Conservation (phyloP, 768 basidiomycete genomes). For the Boletus tylopilopsis region DNA sequence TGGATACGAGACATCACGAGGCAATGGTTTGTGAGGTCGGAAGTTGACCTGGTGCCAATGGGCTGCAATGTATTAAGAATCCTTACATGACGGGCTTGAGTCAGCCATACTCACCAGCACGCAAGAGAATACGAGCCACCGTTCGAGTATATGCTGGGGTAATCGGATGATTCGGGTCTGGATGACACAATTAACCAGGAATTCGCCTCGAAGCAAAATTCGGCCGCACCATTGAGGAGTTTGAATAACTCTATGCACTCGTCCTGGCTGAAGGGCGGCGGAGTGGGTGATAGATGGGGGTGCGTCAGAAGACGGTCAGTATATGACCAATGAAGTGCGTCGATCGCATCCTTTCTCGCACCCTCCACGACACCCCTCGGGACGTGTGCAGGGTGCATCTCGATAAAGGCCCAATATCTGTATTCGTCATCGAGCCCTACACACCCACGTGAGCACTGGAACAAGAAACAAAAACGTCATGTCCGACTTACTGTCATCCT, state of each 20-base stretch:
- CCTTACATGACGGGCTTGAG: neutral
- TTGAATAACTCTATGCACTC: conserved; percentile 74
- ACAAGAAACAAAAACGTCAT: neutral
- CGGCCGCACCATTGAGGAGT: conserved; percentile 41
- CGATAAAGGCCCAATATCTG: conserved; percentile 79
- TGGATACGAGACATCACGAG: conserved; percentile 43
- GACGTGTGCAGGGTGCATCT: conserved; percentile 72
- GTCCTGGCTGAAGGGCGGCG: conserved; percentile 68
- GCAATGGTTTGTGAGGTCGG: conserved; percentile 65
- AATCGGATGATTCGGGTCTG: conserved; percentile 22
- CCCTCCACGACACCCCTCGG: conserved; percentile 45
- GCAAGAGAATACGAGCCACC: conserved; percentile 63
- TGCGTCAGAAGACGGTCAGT: conserved; percentile 72
- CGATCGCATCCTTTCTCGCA: conserved; percentile 65
- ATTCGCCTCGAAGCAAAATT: neutral
- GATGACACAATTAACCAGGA: conserved; percentile 1
- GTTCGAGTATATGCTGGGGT: conserved; percentile 54
- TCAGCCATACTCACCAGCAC: conserved; percentile 50
- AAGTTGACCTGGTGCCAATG: conserved; percentile 71
- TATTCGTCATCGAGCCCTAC: conserved; percentile 73
- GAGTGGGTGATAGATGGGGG: conserved; percentile 38
- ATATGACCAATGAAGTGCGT: conserved; percentile 77
- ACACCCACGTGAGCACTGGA: neutral
- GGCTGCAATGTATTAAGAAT: conserved; percentile 30
- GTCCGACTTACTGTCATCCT: conserved; percentile 40